Conservation (phyloP, 177 flowering plant genomes). For the Vitis hybrid region DNA sequence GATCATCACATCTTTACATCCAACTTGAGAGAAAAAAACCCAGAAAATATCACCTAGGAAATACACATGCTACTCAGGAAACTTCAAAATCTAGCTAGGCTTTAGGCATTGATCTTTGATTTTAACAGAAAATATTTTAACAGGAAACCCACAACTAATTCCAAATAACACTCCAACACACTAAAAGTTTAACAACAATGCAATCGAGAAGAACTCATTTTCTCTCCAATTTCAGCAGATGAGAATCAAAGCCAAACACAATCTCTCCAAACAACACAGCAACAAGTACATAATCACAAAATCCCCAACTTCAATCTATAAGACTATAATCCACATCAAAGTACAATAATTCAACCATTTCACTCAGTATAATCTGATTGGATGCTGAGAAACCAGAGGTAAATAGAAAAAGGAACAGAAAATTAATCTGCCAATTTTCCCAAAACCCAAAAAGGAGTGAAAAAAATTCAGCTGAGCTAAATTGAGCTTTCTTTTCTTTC, state of each 20-base stretch:
- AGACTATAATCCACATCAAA: background rate
- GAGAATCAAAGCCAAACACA: background rate
- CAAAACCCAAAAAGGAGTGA: too few relatives aligned
- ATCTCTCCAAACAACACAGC: conserved; percentile 4
- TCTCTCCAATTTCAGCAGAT: background rate
- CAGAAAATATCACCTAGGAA: background rate
- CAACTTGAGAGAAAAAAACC: background rate
- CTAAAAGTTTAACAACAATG: background rate
- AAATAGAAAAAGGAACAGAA: too few relatives aligned
- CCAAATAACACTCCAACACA: background rate
- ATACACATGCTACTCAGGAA: too few relatives aligned
- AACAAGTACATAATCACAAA: conserved; percentile 21
- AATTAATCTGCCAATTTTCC: too few relatives aligned
- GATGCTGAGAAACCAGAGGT: too few relatives aligned
- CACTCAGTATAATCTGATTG: background rate
- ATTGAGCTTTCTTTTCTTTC: too few relatives aligned
- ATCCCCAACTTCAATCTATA: conserved; percentile 7
- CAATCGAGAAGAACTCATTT: background rate
- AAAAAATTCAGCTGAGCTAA: too few relatives aligned
- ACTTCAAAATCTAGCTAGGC: too few relatives aligned
- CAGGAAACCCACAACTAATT: background rate
- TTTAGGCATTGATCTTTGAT: too few relatives aligned
- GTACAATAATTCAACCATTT: background rate
- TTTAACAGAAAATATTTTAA: too few relatives aligned
- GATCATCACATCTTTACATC: background rate